phyloP scores from a whole-genome alignment of 2,329 filamentous ascomycete genomes.

The Zasmidium angulare region DNA sequence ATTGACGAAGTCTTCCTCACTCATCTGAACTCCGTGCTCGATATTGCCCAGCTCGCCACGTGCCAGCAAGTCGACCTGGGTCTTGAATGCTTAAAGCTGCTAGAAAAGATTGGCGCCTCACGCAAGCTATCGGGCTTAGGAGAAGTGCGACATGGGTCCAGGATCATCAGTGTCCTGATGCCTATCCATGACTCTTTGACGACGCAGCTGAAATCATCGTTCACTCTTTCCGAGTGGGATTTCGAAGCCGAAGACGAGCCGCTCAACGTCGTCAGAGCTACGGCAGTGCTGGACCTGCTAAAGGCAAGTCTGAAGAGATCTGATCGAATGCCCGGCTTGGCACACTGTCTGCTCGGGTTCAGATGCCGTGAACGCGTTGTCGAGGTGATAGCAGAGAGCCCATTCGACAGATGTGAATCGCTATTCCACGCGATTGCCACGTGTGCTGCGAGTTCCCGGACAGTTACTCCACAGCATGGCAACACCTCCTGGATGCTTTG shows the following conservation, averaged over 20 bases:
- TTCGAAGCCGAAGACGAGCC: constrained; percentile 67
- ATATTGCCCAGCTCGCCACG: constrained; percentile 83
- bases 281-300: constrained; percentile 79
- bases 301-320: constrained; percentile 74
- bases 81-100: constrained; percentile 73
- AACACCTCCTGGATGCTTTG: constrained; percentile 42
- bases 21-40: constrained; percentile 74
- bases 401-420: constrained; percentile 71
- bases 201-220: constrained; percentile 82
- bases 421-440: constrained; percentile 77
- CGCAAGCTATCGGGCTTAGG: constrained; percentile 72
- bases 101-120: constrained; percentile 85
- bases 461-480: constrained; percentile 47
- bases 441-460: constrained; percentile 52
- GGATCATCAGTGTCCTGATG: constrained; percentile 30
- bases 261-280: constrained; percentile 75
- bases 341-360: constrained; percentile 89
- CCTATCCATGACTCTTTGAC: constrained; percentile 57
- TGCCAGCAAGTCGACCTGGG: constrained; percentile 79
- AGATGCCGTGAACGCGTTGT: constrained; percentile 69
- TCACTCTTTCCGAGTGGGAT: constrained; percentile 81
- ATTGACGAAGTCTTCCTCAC: constrained; percentile 90
- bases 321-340: constrained; percentile 77
- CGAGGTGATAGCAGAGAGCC: constrained; percentile 64
- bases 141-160: constrained; percentile 39